These are phyloP conservation scores for Fomitiporia mediterranea DNA, from an alignment of 1,284 basidiomycete species.

Conservation along the genomic window DNA sequence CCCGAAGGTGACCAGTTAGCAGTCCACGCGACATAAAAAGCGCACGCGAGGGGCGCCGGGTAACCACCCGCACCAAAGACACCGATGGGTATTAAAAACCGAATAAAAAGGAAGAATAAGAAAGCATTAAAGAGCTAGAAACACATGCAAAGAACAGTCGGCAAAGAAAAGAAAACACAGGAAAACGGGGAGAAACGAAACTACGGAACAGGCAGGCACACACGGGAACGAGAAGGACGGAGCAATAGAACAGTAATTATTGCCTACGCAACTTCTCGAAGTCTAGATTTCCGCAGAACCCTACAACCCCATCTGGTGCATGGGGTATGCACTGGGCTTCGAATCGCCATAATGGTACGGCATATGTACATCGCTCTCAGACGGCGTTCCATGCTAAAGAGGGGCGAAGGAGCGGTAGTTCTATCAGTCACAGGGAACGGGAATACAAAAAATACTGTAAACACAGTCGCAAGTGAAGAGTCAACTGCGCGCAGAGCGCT, in stretches of 20 bases:
- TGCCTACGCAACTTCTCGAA: not conserved
- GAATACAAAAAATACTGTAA: not conserved
- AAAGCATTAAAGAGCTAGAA: not conserved
- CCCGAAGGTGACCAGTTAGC: not conserved
- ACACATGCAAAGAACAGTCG: not conserved
- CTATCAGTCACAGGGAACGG: slow-evolving; percentile 1
- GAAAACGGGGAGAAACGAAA: too few species aligned
- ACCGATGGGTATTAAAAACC: not conserved
- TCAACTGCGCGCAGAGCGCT: not conserved
- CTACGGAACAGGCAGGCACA: too few species aligned
- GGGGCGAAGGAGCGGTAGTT: slow-evolving; percentile 1
- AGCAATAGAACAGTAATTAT: not conserved
- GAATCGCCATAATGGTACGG: slow-evolving; percentile 7
- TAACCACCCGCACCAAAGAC: not conserved
- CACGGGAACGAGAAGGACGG: not conserved
- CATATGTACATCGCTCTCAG: slow-evolving; percentile 15
- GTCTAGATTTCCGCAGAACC: not conserved
- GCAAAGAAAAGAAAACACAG: not conserved
- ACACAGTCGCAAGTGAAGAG: not conserved
- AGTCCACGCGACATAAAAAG: not conserved
- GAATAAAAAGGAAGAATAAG: not conserved
- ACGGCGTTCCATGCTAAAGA: slow-evolving; percentile 10
- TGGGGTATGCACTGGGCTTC: slow-evolving; percentile 11
- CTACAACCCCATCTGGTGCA: slow-evolving; percentile 10
- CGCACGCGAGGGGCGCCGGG: not conserved